Evolutionary conservation across 2,329 filamentous ascomycete genomes (phyloP).

Genomic region (Fusarium annulatum): DNA sequence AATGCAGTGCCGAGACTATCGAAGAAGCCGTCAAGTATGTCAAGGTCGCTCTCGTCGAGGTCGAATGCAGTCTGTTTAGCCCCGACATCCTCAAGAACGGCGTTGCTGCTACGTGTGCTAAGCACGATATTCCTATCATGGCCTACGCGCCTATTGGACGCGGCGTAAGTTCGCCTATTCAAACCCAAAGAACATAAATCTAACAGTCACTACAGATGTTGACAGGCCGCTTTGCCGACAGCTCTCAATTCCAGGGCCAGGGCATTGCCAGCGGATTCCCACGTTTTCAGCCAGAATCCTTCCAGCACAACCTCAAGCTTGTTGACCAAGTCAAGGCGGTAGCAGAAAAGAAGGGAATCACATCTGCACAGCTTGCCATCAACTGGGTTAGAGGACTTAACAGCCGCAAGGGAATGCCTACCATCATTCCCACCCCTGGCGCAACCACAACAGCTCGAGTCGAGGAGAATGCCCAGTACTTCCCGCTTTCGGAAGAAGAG

Average conservation of each 20-base stretch:
- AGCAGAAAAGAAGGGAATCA: slow-evolving; percentile 69
- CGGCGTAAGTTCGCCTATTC: slow-evolving; percentile 51
- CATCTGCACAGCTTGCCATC: slow-evolving; percentile 73
- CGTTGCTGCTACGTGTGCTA: slow-evolving; percentile 64
- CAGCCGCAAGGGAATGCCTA: slow-evolving; percentile 62
- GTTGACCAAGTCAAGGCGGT: slow-evolving; percentile 67
- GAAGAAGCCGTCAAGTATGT: slow-evolving; percentile 57
- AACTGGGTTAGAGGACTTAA: slow-evolving; percentile 68
- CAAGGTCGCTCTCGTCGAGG: slow-evolving; percentile 62
- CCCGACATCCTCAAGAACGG: slow-evolving; percentile 63
- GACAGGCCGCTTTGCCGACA: slow-evolving; percentile 43
- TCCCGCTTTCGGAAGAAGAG: slow-evolving; percentile 63
- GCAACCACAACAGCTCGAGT: slow-evolving; percentile 68
- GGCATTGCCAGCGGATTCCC: slow-evolving; percentile 54
- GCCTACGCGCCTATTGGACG: slow-evolving; percentile 79
- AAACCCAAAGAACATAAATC: not conserved
- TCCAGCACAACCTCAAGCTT: slow-evolving; percentile 72
- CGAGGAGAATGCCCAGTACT: slow-evolving; percentile 67
- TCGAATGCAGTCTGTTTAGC: slow-evolving; percentile 64
- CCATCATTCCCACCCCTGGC: slow-evolving; percentile 74
- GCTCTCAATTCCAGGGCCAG: slow-evolving; percentile 38
- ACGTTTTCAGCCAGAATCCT: slow-evolving; percentile 71
- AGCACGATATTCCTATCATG: slow-evolving; percentile 75
- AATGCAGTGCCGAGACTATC: slow-evolving; percentile 61
- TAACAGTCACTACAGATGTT: slow-evolving; percentile 44